Conservation (phyloP, 768 basidiomycete genomes). For the Russula compacta region DNA sequence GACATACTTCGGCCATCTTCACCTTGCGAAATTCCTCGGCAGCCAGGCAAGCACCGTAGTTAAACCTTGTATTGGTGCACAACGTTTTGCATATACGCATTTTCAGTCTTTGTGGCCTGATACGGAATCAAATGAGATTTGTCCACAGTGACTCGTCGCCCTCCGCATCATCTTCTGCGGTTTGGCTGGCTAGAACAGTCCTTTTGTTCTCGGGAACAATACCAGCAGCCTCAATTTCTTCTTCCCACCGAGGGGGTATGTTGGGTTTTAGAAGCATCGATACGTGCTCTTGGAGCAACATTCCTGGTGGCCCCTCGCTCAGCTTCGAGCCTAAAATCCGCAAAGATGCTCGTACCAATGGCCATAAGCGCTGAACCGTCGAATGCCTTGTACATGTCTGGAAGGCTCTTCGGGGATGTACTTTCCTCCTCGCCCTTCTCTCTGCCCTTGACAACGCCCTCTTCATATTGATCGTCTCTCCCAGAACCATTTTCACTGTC, state of each 20-base stretch:
- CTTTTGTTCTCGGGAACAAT: not conserved
- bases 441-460: slow-evolving; percentile 3
- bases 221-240: slow-evolving; percentile 21
- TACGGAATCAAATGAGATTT: not conserved
- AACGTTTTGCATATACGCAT: not conserved
- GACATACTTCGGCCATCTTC: not conserved
- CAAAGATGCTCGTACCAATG: slow-evolving; percentile 40
- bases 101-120: not conserved
- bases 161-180: not conserved
- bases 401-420: slow-evolving; percentile 14
- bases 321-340: not conserved
- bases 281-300: slow-evolving; percentile 62
- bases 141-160: not conserved
- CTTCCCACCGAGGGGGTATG: slow-evolving; percentile 41
- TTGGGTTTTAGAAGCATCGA: slow-evolving; percentile 33
- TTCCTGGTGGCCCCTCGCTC: slow-evolving; percentile 33
- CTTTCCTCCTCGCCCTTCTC: slow-evolving; percentile 19
- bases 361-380: slow-evolving; percentile 69
- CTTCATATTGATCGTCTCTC: slow-evolving; percentile 17
- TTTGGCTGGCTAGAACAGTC: not conserved
- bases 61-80: not conserved
- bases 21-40: not conserved
- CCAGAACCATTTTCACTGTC: not conserved
- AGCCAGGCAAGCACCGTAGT: not conserved
- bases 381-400: slow-evolving; percentile 68